phyloP scores from a whole-genome alignment of 2,329 filamentous ascomycete genomes.

The Purpureocillium takamizusanense region DNA sequence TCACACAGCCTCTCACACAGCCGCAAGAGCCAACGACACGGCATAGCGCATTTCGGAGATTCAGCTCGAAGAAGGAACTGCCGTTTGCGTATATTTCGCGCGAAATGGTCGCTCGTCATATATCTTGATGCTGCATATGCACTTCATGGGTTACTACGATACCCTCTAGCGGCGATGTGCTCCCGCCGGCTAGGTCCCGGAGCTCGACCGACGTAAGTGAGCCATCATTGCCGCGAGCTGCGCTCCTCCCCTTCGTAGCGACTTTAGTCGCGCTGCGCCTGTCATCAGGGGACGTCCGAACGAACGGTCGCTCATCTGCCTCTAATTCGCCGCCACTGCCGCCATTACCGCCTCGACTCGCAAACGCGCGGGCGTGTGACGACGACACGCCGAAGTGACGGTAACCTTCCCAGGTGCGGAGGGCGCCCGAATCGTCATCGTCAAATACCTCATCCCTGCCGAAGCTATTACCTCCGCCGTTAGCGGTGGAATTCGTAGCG shows the following conservation, averaged over 20 bases:
- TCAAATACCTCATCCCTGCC: not conserved
- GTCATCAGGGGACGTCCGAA: constrained; percentile 2
- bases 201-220: constrained; percentile 3
- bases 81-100: no score
- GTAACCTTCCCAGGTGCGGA: constrained; percentile 3
- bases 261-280: not conserved
- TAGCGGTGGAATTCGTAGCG: not conserved
- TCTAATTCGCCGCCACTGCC: not conserved
- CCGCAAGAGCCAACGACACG: no score
- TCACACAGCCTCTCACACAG: no score
- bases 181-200: not conserved
- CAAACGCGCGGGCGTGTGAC: constrained; percentile 4
- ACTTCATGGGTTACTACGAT: constrained; percentile 6
- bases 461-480: not conserved
- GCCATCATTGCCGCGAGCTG: not conserved
- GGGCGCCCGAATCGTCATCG: not conserved
- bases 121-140: constrained; percentile 3
- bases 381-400: constrained; percentile 1
- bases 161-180: not conserved
- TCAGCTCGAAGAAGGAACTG: no score
- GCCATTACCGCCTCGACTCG: not conserved
- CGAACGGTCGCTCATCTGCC: constrained; percentile 7
- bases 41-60: no score
- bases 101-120: not conserved
- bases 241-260: no score